Base-by-base conservation (phyloP, 2,329 filamentous ascomycete genomes). In the Magnaporthales sp. region DNA sequence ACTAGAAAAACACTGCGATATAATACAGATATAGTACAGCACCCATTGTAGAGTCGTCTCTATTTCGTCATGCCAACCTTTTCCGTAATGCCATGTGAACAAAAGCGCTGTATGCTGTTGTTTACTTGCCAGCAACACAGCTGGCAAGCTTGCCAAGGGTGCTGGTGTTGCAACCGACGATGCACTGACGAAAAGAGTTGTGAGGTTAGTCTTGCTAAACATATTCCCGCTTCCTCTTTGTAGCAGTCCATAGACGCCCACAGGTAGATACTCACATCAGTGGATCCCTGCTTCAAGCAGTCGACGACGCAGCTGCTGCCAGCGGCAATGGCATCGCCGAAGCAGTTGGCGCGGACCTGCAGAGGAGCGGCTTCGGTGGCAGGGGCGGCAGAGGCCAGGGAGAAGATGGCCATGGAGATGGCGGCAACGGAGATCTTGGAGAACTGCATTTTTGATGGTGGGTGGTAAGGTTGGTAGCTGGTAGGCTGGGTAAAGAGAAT, bases 361-460 rank as follows among this genome's bases (percentile, higher is more conserved):
- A 63, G 4, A 15, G 3, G 61, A 32, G n/a, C 15, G 4, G 5
- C 30, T n/a, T 11, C 19, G 30, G 61, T 32, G 29, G 27, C 11
- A n/a, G 61, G 61, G 61, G 56, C 61, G 30, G 61, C 61, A 4
- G 61, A 38, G 61, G 61, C 61, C n/a, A 63, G 27, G 27, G 61
- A 63, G 15, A 62, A 62, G 30, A 63, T 15, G 61, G 30, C 61
- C 61, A 63, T 26, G 61, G 61, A 29, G 15, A 26, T 29, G 61
- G 61, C 61, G 29, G 29, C 61, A n/a, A 63, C 30, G 61, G 61
- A 62, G 9, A 22, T 62, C 29, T 62, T 62, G 61, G 27, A 38
- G 61, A 63, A 63, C n/a, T 63, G 61, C 61, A 63, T 63, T 13
- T 63, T 46, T 6, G 38, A 19, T 38, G 9, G 2, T 38, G 30